Evolutionary conservation across 2,329 filamentous ascomycete genomes (phyloP).

Genomic region (Fusarium phyllophilum): DNA sequence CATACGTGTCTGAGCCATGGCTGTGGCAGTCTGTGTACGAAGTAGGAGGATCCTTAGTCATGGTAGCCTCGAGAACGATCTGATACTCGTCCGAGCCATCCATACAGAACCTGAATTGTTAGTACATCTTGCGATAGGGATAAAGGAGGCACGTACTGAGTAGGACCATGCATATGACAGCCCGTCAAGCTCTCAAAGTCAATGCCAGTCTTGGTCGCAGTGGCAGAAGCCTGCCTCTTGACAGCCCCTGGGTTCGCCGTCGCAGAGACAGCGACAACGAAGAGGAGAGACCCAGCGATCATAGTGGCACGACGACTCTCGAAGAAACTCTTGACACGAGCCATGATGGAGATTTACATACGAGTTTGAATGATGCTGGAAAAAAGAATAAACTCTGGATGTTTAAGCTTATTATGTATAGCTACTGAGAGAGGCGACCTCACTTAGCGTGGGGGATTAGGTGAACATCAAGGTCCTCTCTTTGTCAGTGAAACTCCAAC

Average conservation of each 20-base stretch:
- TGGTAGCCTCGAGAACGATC: conserved; percentile 29
- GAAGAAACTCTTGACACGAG: conserved; percentile 15
- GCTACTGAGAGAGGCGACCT: background rate
- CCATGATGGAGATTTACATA: conserved; percentile 28
- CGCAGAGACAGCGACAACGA: conserved; percentile 35
- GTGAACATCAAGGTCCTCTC: conserved; percentile 36
- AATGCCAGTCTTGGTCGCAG: conserved; percentile 17
- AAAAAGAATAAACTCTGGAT: background rate
- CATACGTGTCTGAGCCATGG: conserved; percentile 35
- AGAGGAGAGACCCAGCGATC: conserved; percentile 20
- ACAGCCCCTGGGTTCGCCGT: conserved; percentile 24
- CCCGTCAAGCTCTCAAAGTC: conserved; percentile 36
- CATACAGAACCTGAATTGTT: conserved; percentile 34
- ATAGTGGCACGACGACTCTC: conserved; percentile 16
- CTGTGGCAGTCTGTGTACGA: conserved; percentile 42
- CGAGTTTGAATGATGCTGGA: background rate
- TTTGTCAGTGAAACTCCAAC: conserved; percentile 19
- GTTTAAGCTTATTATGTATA: conserved; percentile 10
- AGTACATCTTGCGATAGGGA: background rate
- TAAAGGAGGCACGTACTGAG: conserved; percentile 13
- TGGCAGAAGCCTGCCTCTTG: conserved; percentile 23
- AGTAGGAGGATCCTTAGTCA: conserved; percentile 29
- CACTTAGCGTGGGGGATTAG: conserved; percentile 5
- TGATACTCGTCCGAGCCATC: conserved; percentile 35
- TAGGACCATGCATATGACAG: conserved; percentile 36